Conservation (phyloP, 768 basidiomycete species). For the Suillus weaverae region DNA sequence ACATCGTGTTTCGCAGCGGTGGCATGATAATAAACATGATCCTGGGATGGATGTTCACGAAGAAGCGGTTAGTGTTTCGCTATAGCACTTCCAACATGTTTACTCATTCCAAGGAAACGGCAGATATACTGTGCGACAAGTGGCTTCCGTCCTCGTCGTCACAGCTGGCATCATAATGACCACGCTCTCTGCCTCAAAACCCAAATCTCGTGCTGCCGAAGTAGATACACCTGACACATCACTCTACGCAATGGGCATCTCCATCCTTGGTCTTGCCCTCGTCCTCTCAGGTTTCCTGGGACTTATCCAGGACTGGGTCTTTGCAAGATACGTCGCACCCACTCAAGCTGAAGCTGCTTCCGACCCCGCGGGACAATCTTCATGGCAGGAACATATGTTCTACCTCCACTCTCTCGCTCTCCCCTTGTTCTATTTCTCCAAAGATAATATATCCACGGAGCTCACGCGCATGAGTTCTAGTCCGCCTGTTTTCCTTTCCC, state of each 20-base stretch:
- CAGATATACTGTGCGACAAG: conserved; percentile 65
- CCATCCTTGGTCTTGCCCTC: conserved; percentile 73
- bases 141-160: conserved; percentile 76
- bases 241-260: conserved; percentile 69
- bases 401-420: conserved; percentile 83
- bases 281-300: conserved; percentile 81
- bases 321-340: conserved; percentile 42
- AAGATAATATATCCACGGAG: conserved; percentile 44
- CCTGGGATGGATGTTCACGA: conserved; percentile 67
- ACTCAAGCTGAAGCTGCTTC: conserved; percentile 23
- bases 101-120: conserved; percentile 9
- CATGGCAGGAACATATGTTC: conserved; percentile 92
- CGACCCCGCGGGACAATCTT: conserved; percentile 21
- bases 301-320: conserved; percentile 82
- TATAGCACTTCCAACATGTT: conserved; percentile 6
- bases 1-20: conserved; percentile 92
- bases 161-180: conserved; percentile 78
- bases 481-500: conserved; percentile 15
- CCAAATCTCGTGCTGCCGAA: conserved; percentile 20
- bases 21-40: conserved; percentile 84
- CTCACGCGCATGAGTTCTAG: conserved; percentile 16
- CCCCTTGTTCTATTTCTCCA: conserved; percentile 70
- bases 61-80: conserved; percentile 52
- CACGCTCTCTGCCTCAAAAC: conserved; percentile 70
- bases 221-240: conserved; percentile 9